Evolutionary conservation across 768 basidiomycete genomes (phyloP), one percentile per base, ranked within the genome.

Genomic region (Amanita inopinata): DNA sequence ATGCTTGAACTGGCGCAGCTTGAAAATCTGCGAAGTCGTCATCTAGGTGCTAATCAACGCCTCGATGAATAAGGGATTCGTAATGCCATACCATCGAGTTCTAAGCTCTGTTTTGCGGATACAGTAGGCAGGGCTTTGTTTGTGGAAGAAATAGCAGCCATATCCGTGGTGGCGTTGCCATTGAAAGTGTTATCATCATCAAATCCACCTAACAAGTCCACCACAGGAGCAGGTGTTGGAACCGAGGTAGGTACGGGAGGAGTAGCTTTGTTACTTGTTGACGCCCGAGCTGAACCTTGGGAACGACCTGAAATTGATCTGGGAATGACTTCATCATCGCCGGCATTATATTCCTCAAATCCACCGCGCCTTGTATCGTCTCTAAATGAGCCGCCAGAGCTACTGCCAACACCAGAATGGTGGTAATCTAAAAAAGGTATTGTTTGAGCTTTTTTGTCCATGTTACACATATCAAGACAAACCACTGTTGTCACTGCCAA

Each of bases 291-390:
- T 5, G 56, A 45, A 27, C 25, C 24, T 15, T 53, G 51, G 15
- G 56, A 49, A 33, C 66, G 47, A 60, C 67, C 48, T 32, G 55
- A 45, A 32, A 63, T 56, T 33, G 58, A 48, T 12, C 46, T 50
- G 10, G 57, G 42, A 12, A 59, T 48, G 24, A 66, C 56, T 48
- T 94, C 91, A 47, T 97, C 93, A 46, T 90, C 90, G 1, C 94
- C 94, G 9, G 94, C 96, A 50, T 94, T 87, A 60, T 99, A 99
- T 58, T 97, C 93, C 53, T 98, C 93, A 50, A 78, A 97, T 18
- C 75, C 73, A 43, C 41, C 32, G 7, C 76, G 64, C 30, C 76
- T 61, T 5, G 61, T 59, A 23, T 61, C 66, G 47, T 89, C 85
- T 38, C 74, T 67, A 62, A 83, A 87, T 1, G 71, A n/a, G n/a